Evolutionary conservation across 768 basidiomycete genomes (phyloP).

Genomic region (Auriscalpium orientale): DNA sequence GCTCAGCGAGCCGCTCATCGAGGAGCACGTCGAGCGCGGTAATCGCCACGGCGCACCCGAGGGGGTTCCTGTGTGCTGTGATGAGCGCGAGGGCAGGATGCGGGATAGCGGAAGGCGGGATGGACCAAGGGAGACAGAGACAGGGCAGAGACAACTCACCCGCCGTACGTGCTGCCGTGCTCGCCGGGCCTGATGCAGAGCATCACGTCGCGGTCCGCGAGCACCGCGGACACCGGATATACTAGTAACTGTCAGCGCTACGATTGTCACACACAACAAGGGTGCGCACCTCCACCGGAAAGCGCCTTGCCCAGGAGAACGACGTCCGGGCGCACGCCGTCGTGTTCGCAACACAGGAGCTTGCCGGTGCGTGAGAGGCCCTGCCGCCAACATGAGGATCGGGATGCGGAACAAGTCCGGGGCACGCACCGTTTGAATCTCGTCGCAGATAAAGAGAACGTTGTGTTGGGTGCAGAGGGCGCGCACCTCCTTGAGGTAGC

Average conservation of each 20-base stretch:
- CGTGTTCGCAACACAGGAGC: slow-evolving; percentile 87
- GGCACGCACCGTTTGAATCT: slow-evolving; percentile 81
- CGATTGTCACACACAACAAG: too few relatives aligned
- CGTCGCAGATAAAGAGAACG: slow-evolving; percentile 94
- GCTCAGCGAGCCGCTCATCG: slow-evolving; percentile 77
- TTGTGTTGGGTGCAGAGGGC: slow-evolving; percentile 88
- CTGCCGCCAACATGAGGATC: slow-evolving; percentile 26
- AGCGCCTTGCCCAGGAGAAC: slow-evolving; percentile 93
- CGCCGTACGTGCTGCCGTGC: slow-evolving; percentile 94
- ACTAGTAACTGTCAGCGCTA: slow-evolving; percentile 35
- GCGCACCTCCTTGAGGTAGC: slow-evolving; percentile 74
- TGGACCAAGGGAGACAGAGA: too few relatives aligned
- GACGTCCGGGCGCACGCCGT: slow-evolving; percentile 83
- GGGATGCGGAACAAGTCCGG: neutral
- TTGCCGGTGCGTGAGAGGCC: slow-evolving; percentile 91
- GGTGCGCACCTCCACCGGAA: slow-evolving; percentile 77
- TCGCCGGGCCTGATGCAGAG: slow-evolving; percentile 91
- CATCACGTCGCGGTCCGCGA: slow-evolving; percentile 90
- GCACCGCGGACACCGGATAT: slow-evolving; percentile 93
- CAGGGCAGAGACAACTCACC: slow-evolving; percentile 38
- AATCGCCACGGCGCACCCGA: slow-evolving; percentile 94
- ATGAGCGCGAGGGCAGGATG: neutral
- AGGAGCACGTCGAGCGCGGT: slow-evolving; percentile 87
- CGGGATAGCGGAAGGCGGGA: neutral
- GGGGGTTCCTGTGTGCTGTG: slow-evolving; percentile 59